Base-by-base conservation (phyloP, 2,329 filamentous ascomycete species). In the Colletotrichum neosansevieriae region DNA sequence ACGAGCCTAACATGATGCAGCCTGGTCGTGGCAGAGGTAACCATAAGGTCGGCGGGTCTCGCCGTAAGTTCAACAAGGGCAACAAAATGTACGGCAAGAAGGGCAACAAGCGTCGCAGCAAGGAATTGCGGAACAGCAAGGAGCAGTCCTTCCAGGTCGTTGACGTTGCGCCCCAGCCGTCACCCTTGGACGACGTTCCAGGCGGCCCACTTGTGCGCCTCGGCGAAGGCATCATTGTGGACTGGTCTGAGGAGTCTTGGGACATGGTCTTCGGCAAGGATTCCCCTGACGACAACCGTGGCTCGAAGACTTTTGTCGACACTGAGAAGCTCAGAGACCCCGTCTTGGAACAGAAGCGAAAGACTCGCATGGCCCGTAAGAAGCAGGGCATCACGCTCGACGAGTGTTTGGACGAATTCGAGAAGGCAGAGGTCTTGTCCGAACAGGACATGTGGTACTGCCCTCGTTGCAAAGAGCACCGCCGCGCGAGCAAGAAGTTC, bases 361-460 rank as follows among this genome's bases (percentile, higher is more conserved):
- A 84, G 56, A 83, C 82, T 67, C 91, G 94, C 7, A 87, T 91
- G 78, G 85, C 76, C 32, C 80, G 81, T 13, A 76, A 77, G 11
- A 79, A 78, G 19, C 75, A 89, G 61, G 96, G 96, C 32, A 91
- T 98, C 72, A 91, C 90, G 0, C 85, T 99, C 4, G 92, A 96
- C 21, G 94, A 98, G 73, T 99, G 96, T 76, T 87, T 99, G 62
- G 92, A 94, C 67, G 96, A 98, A 79, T 98, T 97, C 73, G 93
- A 96, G 76, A 95, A 95, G 77, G 92, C 94, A 69, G 96, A 99
- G 79, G 90, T 97, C 13, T 84, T 99, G 4, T 98, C 95, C 0
- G 94, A 98, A 77, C 92, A 97, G 76, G 97, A 99, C 77, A 95
- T 94, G 69, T 99, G 96, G 96, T 98, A 97, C 77, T 99, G 96